These are phyloP conservation scores for Leishmania arabica DNA, from an alignment of 208 protist species.

Conservation along the genomic window DNA sequence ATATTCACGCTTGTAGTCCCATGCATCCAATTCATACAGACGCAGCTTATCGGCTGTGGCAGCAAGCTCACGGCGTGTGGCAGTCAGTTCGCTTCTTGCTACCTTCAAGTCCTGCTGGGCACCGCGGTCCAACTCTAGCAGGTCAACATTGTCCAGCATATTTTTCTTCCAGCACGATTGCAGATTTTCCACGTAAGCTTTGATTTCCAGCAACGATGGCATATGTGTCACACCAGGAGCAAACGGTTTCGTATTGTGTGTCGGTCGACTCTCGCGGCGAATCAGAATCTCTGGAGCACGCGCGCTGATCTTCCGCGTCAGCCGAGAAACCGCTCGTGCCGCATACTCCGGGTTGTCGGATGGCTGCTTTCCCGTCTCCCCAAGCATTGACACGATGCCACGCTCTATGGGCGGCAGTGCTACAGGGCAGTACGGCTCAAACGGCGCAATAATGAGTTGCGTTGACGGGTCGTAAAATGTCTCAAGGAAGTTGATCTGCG, in stretches of 20 bases:
- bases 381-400: not conserved
- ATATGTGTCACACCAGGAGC: slow-evolving; percentile 44
- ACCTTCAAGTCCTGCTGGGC: slow-evolving; percentile 62
- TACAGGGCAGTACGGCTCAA: slow-evolving; percentile 43
- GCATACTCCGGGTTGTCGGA: slow-evolving; percentile 8
- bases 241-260: slow-evolving; percentile 32
- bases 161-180: slow-evolving; percentile 81
- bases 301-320: slow-evolving; percentile 28
- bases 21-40: slow-evolving; percentile 67
- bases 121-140: slow-evolving; percentile 58
- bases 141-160: slow-evolving; percentile 56
- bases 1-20: slow-evolving; percentile 81
- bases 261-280: slow-evolving; percentile 49
- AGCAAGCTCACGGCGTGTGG: slow-evolving; percentile 43
- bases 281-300: slow-evolving; percentile 42
- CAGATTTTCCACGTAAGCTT: slow-evolving; percentile 80
- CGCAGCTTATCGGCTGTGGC: slow-evolving; percentile 66
- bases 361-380: not conserved
- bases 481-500: slow-evolving; percentile 73
- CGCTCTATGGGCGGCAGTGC: slow-evolving; percentile 21
- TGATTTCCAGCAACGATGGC: slow-evolving; percentile 78
- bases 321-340: slow-evolving; percentile 5
- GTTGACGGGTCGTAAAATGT: slow-evolving; percentile 86
- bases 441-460: slow-evolving; percentile 85
- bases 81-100: slow-evolving; percentile 47